Conservation (phyloP, 306 rosid genomes). For the Rosa multiflora region DNA sequence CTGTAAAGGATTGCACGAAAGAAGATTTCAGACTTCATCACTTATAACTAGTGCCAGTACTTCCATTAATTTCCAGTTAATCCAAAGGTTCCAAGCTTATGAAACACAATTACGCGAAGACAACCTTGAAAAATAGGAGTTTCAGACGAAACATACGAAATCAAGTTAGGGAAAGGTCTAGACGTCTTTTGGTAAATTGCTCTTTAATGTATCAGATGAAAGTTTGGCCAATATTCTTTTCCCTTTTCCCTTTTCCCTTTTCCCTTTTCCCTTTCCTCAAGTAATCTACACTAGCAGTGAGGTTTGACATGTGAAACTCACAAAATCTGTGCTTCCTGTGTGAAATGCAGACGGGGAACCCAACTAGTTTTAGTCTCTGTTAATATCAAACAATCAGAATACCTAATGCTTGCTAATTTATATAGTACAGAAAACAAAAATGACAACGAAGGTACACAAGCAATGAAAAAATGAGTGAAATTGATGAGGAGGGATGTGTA, state of each 20-base stretch:
- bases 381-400: neutral
- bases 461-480: neutral
- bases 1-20: too few relatives aligned
- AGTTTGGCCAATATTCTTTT: neutral
- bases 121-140: too few relatives aligned
- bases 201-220: neutral
- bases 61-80: too few relatives aligned
- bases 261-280: neutral
- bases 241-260: neutral
- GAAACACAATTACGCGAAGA: too few relatives aligned
- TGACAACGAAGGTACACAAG: neutral
- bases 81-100: too few relatives aligned
- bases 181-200: neutral
- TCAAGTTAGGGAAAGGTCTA: neutral
- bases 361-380: neutral
- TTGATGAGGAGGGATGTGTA: neutral
- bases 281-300: neutral
- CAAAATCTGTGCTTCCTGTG: neutral
- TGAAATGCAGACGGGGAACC: neutral
- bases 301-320: neutral
- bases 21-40: too few relatives aligned
- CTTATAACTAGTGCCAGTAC: too few relatives aligned
- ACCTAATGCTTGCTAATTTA: neutral
- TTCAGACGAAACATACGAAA: neutral
- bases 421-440: neutral